Conservation (phyloP, 2,329 filamentous ascomycete genomes). For the Passalora sequoiae region DNA sequence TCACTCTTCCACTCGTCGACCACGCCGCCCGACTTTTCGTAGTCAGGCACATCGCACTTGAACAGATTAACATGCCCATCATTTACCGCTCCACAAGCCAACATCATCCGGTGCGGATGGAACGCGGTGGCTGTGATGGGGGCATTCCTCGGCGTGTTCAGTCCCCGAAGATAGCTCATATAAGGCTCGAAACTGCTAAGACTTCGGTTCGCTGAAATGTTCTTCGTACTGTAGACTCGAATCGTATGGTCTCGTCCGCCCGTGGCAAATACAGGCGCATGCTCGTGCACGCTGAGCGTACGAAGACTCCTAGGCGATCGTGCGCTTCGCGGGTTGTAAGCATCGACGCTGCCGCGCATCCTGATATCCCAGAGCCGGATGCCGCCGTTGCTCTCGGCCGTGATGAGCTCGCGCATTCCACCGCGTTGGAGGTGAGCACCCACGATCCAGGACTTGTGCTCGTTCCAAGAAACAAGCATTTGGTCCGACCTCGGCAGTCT, state of each 20-base stretch:
- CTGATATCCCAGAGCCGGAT: conserved; percentile 95
- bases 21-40: conserved; percentile 12
- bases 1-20: conserved; percentile 9
- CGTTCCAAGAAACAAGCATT: conserved; percentile 96
- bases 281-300: conserved; percentile 88
- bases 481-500: conserved; percentile 77
- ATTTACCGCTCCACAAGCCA: conserved; percentile 79
- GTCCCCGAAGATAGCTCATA: conserved; percentile 51
- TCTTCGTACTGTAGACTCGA: conserved; percentile 79
- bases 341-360: conserved; percentile 45
- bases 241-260: conserved; percentile 84
- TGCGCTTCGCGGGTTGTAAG: conserved; percentile 44
- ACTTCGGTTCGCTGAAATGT: conserved; percentile 55
- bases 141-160: conserved; percentile 46
- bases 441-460: conserved; percentile 92
- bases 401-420: conserved; percentile 84
- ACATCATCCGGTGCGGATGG: conserved; percentile 87
- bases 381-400: conserved; percentile 85
- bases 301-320: conserved; percentile 47
- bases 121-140: conserved; percentile 88
- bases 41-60: conserved; percentile 30
- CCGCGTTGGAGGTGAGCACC: conserved; percentile 96
- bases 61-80: conserved; percentile 91
- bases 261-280: conserved; percentile 91
- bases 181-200: conserved; percentile 72